phyloP scores from a whole-genome alignment of 1,139 yeast genomes.

The Pichia sp. region DNA sequence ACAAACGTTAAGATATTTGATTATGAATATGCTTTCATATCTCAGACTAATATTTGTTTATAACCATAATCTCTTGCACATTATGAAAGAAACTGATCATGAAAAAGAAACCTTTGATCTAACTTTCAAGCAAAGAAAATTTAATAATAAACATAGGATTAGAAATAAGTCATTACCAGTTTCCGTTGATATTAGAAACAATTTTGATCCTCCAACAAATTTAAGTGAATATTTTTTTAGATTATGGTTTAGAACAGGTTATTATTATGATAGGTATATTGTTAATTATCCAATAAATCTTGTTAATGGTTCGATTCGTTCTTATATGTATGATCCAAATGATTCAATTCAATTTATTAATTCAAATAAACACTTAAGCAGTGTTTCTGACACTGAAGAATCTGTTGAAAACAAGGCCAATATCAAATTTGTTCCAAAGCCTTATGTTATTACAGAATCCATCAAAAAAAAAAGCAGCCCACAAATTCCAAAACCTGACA shows the following conservation, averaged over 20 bases:
- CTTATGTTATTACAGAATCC: conserved; percentile 12
- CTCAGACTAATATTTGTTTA: conserved; percentile 17
- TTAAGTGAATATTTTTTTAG: conserved; percentile 14
- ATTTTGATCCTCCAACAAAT: conserved; percentile 23
- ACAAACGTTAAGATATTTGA: conserved; percentile 17
- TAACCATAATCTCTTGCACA: conserved; percentile 19
- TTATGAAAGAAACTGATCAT: conserved; percentile 18
- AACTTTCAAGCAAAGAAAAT: conserved; percentile 18
- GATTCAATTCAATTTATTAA: neutral
- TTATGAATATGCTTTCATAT: conserved; percentile 16
- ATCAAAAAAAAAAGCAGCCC: conserved; percentile 1
- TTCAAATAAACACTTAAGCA: neutral
- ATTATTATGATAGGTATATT: conserved; percentile 27
- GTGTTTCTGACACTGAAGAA: neutral
- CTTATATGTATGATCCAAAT: conserved; percentile 7
- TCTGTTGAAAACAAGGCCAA: neutral
- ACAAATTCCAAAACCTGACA: neutral
- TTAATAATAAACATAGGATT: conserved; percentile 16
- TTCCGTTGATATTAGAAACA: conserved; percentile 10
- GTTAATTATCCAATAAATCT: conserved; percentile 23
- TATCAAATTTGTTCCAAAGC: conserved; percentile 12
- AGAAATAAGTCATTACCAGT: conserved; percentile 19
- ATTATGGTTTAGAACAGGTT: conserved; percentile 27
- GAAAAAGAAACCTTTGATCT: conserved; percentile 19
- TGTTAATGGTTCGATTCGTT: conserved; percentile 6